Conservation (phyloP, 148 eudicot genomes). For the Amaranthus cruentus region DNA sequence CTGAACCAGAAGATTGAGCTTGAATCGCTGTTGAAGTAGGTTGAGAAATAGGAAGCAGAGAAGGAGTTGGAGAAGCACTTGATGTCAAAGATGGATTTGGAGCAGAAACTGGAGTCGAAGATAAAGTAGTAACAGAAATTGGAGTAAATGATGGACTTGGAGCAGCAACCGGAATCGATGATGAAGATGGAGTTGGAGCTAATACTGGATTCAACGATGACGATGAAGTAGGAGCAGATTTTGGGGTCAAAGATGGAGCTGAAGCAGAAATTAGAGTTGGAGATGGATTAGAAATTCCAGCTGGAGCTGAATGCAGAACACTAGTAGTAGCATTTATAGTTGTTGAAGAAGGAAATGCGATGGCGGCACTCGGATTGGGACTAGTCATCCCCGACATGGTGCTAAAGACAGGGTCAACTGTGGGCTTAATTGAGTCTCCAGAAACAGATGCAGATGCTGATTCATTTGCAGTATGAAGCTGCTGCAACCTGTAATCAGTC, state of each 20-base stretch:
- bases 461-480: conserved; percentile 51
- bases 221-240: no score
- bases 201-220: no score
- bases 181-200: background rate
- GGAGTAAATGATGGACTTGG: background rate
- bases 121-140: background rate
- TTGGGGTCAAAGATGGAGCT: no score
- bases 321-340: conserved; percentile 5
- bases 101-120: background rate
- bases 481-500: conserved; percentile 78
- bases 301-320: conserved; percentile 2
- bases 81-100: background rate
- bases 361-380: conserved; percentile 10
- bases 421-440: conserved; percentile 35
- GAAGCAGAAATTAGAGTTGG: background rate
- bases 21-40: background rate
- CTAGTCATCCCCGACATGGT: conserved; percentile 20
- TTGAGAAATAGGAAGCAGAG: no score
- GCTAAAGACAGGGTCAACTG: conserved; percentile 28
- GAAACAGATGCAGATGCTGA: conserved; percentile 31
- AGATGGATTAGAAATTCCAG: background rate
- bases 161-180: background rate
- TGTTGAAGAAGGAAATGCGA: conserved; percentile 1
- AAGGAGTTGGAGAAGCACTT: background rate
- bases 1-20: background rate